phyloP scores from a whole-genome alignment of 2,329 filamentous ascomycete genomes.

The Fusarium pseudocircinatum region DNA sequence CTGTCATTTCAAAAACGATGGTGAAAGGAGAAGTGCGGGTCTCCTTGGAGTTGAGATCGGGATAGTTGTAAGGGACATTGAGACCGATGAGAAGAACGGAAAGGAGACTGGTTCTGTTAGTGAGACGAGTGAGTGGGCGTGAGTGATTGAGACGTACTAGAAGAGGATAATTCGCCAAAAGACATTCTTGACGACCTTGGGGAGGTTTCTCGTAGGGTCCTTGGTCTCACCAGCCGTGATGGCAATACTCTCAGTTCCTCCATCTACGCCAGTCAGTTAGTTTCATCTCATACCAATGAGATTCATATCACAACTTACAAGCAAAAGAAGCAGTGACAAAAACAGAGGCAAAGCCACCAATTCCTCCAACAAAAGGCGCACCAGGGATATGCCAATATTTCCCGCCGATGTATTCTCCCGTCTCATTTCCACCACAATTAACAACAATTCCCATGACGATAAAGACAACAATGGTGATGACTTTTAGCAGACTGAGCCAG shows the following conservation, averaged over 20 bases:
- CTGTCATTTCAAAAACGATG: slow-evolving; percentile 67
- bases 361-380: slow-evolving; percentile 71
- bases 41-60: slow-evolving; percentile 46
- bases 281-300: background rate
- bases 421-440: slow-evolving; percentile 62
- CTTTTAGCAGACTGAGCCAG: slow-evolving; percentile 65
- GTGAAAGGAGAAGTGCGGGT: slow-evolving; percentile 56
- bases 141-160: slow-evolving; percentile 42
- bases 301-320: slow-evolving; percentile 50
- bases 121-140: background rate
- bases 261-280: slow-evolving; percentile 36
- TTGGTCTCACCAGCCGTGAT: slow-evolving; percentile 74
- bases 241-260: slow-evolving; percentile 71
- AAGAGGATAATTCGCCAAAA: slow-evolving; percentile 71
- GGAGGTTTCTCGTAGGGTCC: slow-evolving; percentile 68
- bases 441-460: slow-evolving; percentile 69
- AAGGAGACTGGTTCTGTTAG: slow-evolving; percentile 45
- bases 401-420: slow-evolving; percentile 65
- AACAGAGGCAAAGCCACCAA: slow-evolving; percentile 70
- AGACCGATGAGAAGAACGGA: slow-evolving; percentile 61
- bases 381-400: slow-evolving; percentile 67
- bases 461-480: slow-evolving; percentile 65
- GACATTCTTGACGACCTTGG: slow-evolving; percentile 71
- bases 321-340: slow-evolving; percentile 67
- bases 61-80: slow-evolving; percentile 65